These are phyloP conservation scores for Elongisporangium anandrum DNA, from an alignment of 352 stramenopile species.

Conservation along the genomic window DNA sequence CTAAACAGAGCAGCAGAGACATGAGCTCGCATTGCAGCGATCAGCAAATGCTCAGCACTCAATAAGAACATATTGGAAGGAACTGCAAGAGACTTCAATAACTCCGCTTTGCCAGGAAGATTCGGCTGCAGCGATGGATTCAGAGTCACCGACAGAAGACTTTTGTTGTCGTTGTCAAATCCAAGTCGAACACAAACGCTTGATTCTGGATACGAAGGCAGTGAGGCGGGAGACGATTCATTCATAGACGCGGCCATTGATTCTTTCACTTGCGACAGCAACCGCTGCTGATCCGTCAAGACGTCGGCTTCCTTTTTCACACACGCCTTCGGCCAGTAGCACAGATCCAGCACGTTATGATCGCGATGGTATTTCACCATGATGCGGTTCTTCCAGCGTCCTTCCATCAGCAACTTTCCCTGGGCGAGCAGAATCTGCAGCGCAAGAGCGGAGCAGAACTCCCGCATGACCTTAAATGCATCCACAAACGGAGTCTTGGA, in stretches of 20 bases:
- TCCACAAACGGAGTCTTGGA: conserved; percentile 74
- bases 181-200: conserved; percentile 66
- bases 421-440: conserved; percentile 75
- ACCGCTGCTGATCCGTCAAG: conserved; percentile 54
- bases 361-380: conserved; percentile 78
- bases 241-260: conserved; percentile 8
- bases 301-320: conserved; percentile 44
- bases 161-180: conserved; percentile 55
- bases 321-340: conserved; percentile 79
- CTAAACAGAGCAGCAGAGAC: conserved; percentile 69
- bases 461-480: conserved; percentile 76
- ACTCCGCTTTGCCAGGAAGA: conserved; percentile 38
- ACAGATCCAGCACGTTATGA: conserved; percentile 74
- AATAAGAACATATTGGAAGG: conserved; percentile 77
- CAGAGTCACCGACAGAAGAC: conserved; percentile 57
- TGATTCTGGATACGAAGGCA: conserved; percentile 51
- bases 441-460: conserved; percentile 77
- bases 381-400: conserved; percentile 75
- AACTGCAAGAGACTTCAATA: conserved; percentile 60
- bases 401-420: conserved; percentile 72
- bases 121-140: conserved; percentile 64
- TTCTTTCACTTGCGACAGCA: conserved; percentile 56
- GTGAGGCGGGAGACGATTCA: conserved; percentile 7
- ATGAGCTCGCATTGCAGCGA: conserved; percentile 73
- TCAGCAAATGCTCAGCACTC: conserved; percentile 69